These are phyloP conservation scores for Combretum micranthum DNA, from an alignment of 345 rosid genomes.

Conservation along the genomic window DNA sequence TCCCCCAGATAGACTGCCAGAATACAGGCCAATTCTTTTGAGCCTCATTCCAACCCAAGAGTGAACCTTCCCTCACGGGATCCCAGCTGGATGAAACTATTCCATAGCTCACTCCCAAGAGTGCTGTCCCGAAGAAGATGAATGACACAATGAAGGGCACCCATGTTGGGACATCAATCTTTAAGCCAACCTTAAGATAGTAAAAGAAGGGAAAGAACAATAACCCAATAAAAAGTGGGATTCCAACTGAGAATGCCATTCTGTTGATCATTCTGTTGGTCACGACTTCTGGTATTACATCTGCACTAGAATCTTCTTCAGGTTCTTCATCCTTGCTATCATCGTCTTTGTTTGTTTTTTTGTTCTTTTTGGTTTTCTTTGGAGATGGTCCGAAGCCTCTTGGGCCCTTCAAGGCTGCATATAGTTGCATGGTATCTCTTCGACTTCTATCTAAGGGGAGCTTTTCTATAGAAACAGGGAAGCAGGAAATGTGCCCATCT, in stretches of 20 bases:
- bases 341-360: constrained; percentile 27
- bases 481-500: constrained; percentile 9
- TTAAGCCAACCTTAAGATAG: constrained; percentile 73
- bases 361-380: constrained; percentile 45
- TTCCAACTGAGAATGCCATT: constrained; percentile 73
- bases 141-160: constrained; percentile 78
- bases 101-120: constrained; percentile 83
- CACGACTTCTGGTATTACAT: constrained; percentile 78
- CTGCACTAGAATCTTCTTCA: constrained; percentile 36
- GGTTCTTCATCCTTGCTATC: constrained; percentile 25
- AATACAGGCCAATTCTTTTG: constrained; percentile 91
- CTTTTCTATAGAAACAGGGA: constrained; percentile 16
- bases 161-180: constrained; percentile 82
- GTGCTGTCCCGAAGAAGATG: constrained; percentile 79
- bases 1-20: constrained; percentile 83
- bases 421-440: constrained; percentile 18
- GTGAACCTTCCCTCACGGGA: constrained; percentile 85
- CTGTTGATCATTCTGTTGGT: constrained; percentile 89
- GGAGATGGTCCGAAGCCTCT: constrained; percentile 70
- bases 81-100: constrained; percentile 97
- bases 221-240: constrained; percentile 64
- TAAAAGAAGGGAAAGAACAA: constrained; percentile 84
- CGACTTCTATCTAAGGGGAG: constrained; percentile 5
- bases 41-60: constrained; percentile 93
- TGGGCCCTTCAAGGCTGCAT: constrained; percentile 57